phyloP scores from a whole-genome alignment of 2,329 filamentous ascomycete species.

The Curvularia spicifera region DNA sequence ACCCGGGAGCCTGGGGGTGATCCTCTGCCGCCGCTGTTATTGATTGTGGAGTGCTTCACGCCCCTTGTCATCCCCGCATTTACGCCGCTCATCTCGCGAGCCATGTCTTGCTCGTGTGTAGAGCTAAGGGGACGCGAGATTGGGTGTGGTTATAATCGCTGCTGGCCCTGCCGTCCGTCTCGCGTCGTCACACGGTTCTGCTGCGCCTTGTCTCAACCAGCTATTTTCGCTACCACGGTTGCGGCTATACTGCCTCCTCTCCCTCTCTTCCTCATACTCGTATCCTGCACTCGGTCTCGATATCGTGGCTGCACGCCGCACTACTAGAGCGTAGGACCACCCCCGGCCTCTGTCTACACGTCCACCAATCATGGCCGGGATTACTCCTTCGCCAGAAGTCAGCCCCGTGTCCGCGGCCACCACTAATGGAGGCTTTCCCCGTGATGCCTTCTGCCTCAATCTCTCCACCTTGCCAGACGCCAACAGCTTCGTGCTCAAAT shows the following conservation, averaged over 20 bases:
- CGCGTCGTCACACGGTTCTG: not conserved
- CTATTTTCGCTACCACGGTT: conserved; percentile 6
- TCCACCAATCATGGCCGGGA: conserved; percentile 51
- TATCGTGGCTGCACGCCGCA: conserved; percentile 42
- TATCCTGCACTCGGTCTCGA: conserved; percentile 19
- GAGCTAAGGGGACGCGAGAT: conserved; percentile 32
- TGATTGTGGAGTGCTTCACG: conserved; percentile 39
- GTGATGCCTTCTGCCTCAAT: conserved; percentile 51
- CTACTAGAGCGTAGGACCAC: conserved; percentile 34
- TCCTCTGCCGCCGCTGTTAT: conserved; percentile 33
- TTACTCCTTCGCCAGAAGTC: conserved; percentile 52
- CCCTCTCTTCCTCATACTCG: conserved; percentile 13
- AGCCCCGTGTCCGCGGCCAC: conserved; percentile 53
- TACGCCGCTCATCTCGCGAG: conserved; percentile 41
- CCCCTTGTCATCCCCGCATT: conserved; percentile 46
- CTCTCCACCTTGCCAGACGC: conserved; percentile 48
- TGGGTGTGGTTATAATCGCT: conserved; percentile 32
- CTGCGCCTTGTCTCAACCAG: conserved; percentile 6
- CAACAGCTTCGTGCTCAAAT: conserved; percentile 48
- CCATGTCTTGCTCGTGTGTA: conserved; percentile 26
- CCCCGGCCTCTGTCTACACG: conserved; percentile 33
- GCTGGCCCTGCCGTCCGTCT: conserved; percentile 21
- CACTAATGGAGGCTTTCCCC: conserved; percentile 48
- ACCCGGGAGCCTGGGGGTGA: conserved; percentile 34
- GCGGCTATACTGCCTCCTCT: conserved; percentile 2